Evolutionary conservation across 2,329 filamentous ascomycete species (phyloP).

Genomic region (Didymella sp.): DNA sequence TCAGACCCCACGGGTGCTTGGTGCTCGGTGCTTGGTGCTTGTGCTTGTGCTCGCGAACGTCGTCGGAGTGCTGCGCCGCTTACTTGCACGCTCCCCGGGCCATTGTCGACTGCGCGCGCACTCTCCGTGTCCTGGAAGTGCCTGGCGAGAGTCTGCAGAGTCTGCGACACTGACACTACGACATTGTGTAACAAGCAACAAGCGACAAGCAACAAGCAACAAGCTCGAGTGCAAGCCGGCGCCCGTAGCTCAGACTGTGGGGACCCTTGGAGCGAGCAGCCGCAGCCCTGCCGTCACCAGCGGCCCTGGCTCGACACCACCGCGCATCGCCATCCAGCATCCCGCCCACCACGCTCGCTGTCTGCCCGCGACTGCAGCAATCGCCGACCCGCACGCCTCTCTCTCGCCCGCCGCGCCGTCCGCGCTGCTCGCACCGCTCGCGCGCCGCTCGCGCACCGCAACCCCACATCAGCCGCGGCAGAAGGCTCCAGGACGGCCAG

Average conservation of each 20-base stretch:
- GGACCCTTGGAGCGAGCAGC: constrained; percentile 11
- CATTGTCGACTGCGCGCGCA: constrained; percentile 13
- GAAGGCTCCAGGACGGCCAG: constrained; percentile 27
- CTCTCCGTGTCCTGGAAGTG: neutral
- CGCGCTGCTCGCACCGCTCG: constrained; percentile 12
- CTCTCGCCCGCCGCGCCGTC: neutral
- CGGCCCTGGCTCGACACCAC: constrained; percentile 10
- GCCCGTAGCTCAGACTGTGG: neutral
- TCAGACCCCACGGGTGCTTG: constrained; percentile 15
- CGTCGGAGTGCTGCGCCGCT: constrained; percentile 8
- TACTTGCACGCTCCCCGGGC: constrained; percentile 8
- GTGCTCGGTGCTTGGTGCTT: neutral
- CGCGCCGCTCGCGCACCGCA: constrained; percentile 15
- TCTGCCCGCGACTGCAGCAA: neutral
- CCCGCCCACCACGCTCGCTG: constrained; percentile 2
- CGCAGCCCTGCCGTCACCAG: constrained; percentile 3
- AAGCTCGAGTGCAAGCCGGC: neutral
- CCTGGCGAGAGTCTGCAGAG: neutral
- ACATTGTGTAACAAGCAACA: neutral
- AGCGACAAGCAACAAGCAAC: too few relatives aligned
- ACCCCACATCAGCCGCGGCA: constrained; percentile 32
- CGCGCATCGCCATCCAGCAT: neutral
- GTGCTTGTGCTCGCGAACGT: neutral
- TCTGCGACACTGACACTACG: too few relatives aligned
- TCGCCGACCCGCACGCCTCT: neutral